A percentile compares a stretch with the other conserved stretches of the same genome.
phyloP scores from a whole-genome alignment of 1,139 yeast species.

The Yamadazyma diddensiae region DNA sequence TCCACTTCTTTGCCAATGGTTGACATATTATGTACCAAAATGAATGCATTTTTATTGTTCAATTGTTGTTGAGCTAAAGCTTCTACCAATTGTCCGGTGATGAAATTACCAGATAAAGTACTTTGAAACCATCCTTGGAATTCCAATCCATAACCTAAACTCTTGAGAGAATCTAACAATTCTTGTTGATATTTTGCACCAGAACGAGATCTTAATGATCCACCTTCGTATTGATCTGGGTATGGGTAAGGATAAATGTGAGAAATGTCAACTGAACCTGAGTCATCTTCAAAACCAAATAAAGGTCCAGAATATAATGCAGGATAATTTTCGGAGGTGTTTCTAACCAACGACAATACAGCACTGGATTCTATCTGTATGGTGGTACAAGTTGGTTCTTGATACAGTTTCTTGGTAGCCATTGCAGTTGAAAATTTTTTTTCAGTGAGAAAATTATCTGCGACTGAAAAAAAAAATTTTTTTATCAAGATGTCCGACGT shows the following conservation, averaged over 20 bases:
- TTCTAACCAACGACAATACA: conserved; percentile 68
- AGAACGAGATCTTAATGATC: conserved; percentile 53
- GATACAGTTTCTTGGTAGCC: conserved; percentile 17
- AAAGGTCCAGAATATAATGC: conserved; percentile 71
- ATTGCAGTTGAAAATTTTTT: conserved; percentile 5
- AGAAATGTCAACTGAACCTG: conserved; percentile 48
- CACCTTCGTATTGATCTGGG: conserved; percentile 54
- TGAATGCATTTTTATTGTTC: conserved; percentile 61
- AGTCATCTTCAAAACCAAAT: conserved; percentile 69
- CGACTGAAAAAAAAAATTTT: conserved; percentile 2
- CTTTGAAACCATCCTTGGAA: conserved; percentile 84
- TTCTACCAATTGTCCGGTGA: conserved; percentile 64
- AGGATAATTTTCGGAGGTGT: conserved; percentile 69
- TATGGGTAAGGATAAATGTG: conserved; percentile 66
- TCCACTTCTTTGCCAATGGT: conserved; percentile 64
- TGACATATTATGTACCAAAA: conserved; percentile 71
- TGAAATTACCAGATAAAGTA: conserved; percentile 65
- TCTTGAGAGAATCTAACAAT: conserved; percentile 56
- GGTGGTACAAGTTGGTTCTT: conserved; percentile 42
- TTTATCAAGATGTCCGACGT: conserved; percentile 41
- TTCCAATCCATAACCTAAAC: conserved; percentile 65
- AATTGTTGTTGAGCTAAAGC: conserved; percentile 65
- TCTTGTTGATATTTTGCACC: conserved; percentile 72
- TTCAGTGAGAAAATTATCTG: background rate
- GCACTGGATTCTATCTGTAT: conserved; percentile 57